Evolutionary conservation across 257 asterid genomes (phyloP).

Genomic region (Scutellaria barbata): DNA sequence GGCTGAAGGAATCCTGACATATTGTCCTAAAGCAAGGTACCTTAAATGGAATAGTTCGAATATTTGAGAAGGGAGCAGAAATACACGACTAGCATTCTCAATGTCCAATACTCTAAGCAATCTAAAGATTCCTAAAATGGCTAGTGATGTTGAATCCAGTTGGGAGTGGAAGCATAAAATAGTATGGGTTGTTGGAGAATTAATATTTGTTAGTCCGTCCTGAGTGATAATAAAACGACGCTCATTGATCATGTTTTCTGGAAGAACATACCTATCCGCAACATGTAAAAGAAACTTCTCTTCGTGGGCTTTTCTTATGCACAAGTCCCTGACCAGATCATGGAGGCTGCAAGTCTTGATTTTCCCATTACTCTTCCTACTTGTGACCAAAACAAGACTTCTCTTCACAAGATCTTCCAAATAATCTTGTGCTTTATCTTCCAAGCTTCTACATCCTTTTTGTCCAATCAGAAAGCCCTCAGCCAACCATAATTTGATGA

Average conservation of each 20-base stretch:
- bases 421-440: constrained; percentile 23
- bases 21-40: background rate
- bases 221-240: background rate
- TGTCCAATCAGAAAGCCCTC: background rate
- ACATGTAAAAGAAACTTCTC: constrained; percentile 17
- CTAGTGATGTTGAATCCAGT: too few relatives aligned
- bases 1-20: background rate
- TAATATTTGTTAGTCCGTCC: too few relatives aligned
- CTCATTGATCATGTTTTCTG: background rate
- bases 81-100: background rate
- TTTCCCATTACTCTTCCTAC: constrained; percentile 19
- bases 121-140: background rate
- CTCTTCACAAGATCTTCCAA: constrained; percentile 29
- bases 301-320: constrained; percentile 20
- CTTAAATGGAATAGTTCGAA: background rate
- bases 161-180: too few relatives aligned
- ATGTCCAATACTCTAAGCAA: constrained; percentile 5
- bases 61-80: background rate
- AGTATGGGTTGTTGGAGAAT: too few relatives aligned
- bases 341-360: constrained; percentile 24
- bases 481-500: constrained; percentile 10
- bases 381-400: constrained; percentile 6
- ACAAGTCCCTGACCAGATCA: constrained; percentile 17
- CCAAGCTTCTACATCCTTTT: background rate
- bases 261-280: background rate